Percentiles rank a stretch among this genome's conserved stretches.
Conservation (phyloP, 1,139 yeast species). For the Blastobotrys illinoisensis region DNA sequence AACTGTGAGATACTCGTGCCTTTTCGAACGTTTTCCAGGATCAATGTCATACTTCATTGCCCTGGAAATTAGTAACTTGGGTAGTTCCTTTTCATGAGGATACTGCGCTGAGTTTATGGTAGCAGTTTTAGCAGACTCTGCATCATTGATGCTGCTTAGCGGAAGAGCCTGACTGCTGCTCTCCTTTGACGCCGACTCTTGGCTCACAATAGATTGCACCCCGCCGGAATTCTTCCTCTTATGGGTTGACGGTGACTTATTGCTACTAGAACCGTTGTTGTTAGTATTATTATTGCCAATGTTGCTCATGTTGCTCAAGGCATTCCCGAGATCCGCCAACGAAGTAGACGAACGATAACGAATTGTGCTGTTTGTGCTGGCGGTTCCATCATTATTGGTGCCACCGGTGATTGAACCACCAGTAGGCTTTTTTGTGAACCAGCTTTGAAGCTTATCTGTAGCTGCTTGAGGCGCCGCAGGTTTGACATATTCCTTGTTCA, state of each 20-base stretch:
- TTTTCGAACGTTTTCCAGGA: conserved; percentile 60
- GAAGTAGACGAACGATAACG: not conserved
- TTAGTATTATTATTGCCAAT: not conserved
- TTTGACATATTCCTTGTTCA: conserved; percentile 50
- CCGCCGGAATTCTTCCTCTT: conserved; percentile 13
- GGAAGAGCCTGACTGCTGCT: not conserved
- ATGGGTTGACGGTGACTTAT: conserved; percentile 4
- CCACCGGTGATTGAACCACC: not conserved
- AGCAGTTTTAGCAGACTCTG: conserved; percentile 1
- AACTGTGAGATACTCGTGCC: conserved; percentile 73
- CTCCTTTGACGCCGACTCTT: conserved; percentile 8
- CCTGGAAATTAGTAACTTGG: conserved; percentile 48
- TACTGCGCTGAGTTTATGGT: conserved; percentile 8
- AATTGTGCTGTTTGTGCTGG: not conserved
- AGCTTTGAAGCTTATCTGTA: conserved; percentile 12
- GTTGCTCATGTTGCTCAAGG: not conserved
- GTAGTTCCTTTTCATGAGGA: conserved; percentile 13
- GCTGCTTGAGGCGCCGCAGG: conserved; percentile 1
- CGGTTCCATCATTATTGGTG: not conserved
- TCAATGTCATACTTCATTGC: conserved; percentile 72
- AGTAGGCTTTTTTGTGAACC: conserved; percentile 13
- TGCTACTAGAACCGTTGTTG: not conserved
- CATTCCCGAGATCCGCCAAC: not conserved
- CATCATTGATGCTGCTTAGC: not conserved
- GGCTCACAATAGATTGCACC: conserved; percentile 4